phyloP scores from a whole-genome alignment of 1,284 basidiomycete genomes.

The Boletus albobrunnescens region DNA sequence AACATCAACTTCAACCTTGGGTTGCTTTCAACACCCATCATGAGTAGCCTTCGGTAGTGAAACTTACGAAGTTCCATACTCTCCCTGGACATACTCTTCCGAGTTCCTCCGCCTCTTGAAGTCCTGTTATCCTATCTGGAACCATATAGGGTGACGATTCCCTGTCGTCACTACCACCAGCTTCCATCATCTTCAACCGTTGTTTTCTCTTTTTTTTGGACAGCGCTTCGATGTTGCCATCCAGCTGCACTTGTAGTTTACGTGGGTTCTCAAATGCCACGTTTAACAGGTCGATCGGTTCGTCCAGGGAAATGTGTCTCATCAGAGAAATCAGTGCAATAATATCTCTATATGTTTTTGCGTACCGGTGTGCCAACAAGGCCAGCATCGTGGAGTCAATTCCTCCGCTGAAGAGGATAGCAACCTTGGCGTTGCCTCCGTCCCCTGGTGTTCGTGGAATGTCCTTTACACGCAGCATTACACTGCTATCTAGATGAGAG shows the following conservation, averaged over 20 bases:
- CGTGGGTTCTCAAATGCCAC: conserved; percentile 95
- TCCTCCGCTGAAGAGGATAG: conserved; percentile 92
- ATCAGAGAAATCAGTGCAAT: not conserved
- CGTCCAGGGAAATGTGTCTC: conserved; percentile 66
- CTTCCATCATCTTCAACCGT: conserved; percentile 14
- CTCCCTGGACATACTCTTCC: conserved; percentile 66
- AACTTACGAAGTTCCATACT: conserved; percentile 82
- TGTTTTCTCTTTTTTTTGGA: conserved; percentile 43
- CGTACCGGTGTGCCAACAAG: conserved; percentile 70
- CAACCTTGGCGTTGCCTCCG: conserved; percentile 57
- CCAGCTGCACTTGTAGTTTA: conserved; percentile 48
- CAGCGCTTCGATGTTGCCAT: conserved; percentile 44
- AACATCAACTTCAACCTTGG: conserved; percentile 79
- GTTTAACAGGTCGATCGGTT: conserved; percentile 92
- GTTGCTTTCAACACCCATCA: conserved; percentile 2
- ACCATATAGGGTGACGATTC: conserved; percentile 53
- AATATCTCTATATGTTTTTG: not conserved
- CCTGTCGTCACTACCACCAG: not conserved
- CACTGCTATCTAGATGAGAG: conserved; percentile 52
- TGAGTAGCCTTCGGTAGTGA: not conserved
- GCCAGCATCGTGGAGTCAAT: conserved; percentile 90
- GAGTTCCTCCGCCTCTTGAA: conserved; percentile 76
- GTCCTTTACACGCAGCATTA: conserved; percentile 55
- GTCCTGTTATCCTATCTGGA: conserved; percentile 84
- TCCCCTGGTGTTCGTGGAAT: conserved; percentile 43